These are phyloP conservation scores for Nigrospora osmanthi DNA, from an alignment of 2,329 filamentous ascomycete genomes.

Conservation along the genomic window DNA sequence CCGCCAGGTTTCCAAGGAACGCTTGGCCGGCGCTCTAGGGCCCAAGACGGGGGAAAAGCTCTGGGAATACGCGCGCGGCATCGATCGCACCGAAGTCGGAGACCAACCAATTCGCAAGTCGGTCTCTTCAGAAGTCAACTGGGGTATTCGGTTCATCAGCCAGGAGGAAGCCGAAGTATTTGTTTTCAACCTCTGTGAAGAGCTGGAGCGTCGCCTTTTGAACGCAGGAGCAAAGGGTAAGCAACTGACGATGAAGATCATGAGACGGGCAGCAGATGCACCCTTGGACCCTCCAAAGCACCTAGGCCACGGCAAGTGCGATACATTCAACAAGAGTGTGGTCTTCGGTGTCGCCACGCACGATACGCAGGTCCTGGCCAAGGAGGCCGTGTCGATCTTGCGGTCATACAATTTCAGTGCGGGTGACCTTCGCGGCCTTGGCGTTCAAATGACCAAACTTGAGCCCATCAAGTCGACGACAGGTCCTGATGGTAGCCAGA, in stretches of 20 bases:
- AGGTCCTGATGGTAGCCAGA: constrained; percentile 69
- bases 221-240: constrained; percentile 82
- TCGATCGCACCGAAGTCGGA: constrained; percentile 79
- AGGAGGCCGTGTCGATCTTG: constrained; percentile 79
- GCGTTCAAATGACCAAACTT: constrained; percentile 88
- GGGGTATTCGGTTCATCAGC: constrained; percentile 91
- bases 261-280: constrained; percentile 78
- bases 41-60: constrained; percentile 90
- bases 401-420: constrained; percentile 77
- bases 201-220: constrained; percentile 71
- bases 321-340: constrained; percentile 84
- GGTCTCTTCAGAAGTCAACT: constrained; percentile 94
- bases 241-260: constrained; percentile 89
- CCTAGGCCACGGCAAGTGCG: constrained; percentile 90
- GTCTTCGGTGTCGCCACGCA: constrained; percentile 80
- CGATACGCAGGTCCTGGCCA: constrained; percentile 60
- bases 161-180: constrained; percentile 94
- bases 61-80: constrained; percentile 82
- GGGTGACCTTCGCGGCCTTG: constrained; percentile 86
- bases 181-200: constrained; percentile 73
- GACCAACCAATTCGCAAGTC: constrained; percentile 83
- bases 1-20: constrained; percentile 68
- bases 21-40: constrained; percentile 64
- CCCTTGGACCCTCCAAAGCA: constrained; percentile 89
- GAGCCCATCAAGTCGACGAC: constrained; percentile 63